A percentile compares a stretch with the other conserved stretches of the same genome.
Evolutionary conservation across 495 filamentous ascomycete species (phyloP).

Genomic region (Aspergillus nanangensis): DNA sequence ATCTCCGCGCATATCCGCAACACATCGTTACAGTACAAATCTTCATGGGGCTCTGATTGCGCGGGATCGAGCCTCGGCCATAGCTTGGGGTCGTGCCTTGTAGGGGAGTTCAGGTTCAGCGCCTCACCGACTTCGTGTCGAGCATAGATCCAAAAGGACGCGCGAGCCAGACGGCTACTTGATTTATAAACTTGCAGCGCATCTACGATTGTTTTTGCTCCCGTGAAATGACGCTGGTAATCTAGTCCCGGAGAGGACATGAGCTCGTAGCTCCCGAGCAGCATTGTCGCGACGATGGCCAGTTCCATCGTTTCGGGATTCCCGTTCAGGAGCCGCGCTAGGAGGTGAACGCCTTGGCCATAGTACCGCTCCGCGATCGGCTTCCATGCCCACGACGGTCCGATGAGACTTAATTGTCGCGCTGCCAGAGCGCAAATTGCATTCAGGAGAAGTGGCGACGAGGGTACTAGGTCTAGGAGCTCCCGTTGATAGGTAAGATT

Average conservation of each 20-base stretch:
- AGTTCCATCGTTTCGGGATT: slow-evolving; percentile 5
- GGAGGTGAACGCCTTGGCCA: slow-evolving; percentile 10
- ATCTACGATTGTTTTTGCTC: slow-evolving; percentile 12
- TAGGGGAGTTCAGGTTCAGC: no score
- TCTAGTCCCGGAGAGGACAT: slow-evolving; percentile 11
- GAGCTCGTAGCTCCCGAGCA: slow-evolving; percentile 22
- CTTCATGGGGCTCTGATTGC: slow-evolving; percentile 11
- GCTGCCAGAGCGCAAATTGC: slow-evolving; percentile 17
- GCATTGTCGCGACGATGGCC: slow-evolving; percentile 15
- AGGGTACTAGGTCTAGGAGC: slow-evolving; percentile 9
- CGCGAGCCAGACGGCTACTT: slow-evolving; percentile 12
- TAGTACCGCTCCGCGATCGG: slow-evolving; percentile 14
- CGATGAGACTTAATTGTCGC: slow-evolving; percentile 14
- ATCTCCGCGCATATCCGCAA: no score
- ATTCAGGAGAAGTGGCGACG: slow-evolving; percentile 12
- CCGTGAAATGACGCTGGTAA: slow-evolving; percentile 14
- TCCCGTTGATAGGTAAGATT: slow-evolving; percentile 12
- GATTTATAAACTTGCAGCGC: slow-evolving; percentile 7
- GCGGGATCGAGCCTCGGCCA: no score
- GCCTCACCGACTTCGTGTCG: slow-evolving; percentile 19
- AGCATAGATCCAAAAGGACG: slow-evolving; percentile 23
- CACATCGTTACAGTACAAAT: neutral
- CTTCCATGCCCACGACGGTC: slow-evolving; percentile 8
- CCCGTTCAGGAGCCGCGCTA: slow-evolving; percentile 10
- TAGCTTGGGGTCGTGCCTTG: no score